Evolutionary conservation across 495 filamentous ascomycete genomes (phyloP), one percentile per base, ranked within the genome.

Genomic region (Penicillium antarcticum): DNA sequence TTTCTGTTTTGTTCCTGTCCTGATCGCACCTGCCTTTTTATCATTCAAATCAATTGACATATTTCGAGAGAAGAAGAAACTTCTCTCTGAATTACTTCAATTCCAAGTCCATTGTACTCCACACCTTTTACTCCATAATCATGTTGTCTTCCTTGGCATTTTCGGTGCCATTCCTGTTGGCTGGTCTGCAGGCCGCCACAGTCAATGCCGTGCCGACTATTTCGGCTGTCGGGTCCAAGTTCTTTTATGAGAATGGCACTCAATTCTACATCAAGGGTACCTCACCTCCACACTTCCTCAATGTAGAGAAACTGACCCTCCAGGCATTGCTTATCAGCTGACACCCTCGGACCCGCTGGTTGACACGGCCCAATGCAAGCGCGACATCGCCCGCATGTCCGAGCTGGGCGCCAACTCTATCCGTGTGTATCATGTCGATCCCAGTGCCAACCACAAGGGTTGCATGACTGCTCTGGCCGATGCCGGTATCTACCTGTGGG

Each of bases 401-500:
- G 80, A 82, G 32, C 67, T 96, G 40, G 89, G 89, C 48, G 78
- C 88, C 67, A 96, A 96, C 64, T 75, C 87, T 16, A 92, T 96
- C 61, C 88, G 91, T 38, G 87, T 95, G 38, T 96, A 96, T 68
- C 91, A 95, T 62, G 91, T 95, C 46, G 86, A 92, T 57, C 64
- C 87, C 3, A 61, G 63, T 14, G 79, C 60, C 23, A 76, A 92
- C 58, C 90, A 96, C 68, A 87, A 78, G 48, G 86, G 78, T 24
- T 89, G 86, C 67, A 88, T 90, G 86, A 71, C 67, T 11, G 82
- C 78, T 12, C 83, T 90, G 63, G 79, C 76, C 16, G 75, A 84
- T 56, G 81, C 78, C 19, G 87, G 90, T 23, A 94, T 96, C 62
- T 92, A 95, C 60, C 62, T 88, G 39, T 83, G 89, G 59, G 77